Evolutionary conservation across 805 yeast genomes (phyloP), one percentile per base, ranked within the genome.

Genomic region (Candida sithepensis): DNA sequence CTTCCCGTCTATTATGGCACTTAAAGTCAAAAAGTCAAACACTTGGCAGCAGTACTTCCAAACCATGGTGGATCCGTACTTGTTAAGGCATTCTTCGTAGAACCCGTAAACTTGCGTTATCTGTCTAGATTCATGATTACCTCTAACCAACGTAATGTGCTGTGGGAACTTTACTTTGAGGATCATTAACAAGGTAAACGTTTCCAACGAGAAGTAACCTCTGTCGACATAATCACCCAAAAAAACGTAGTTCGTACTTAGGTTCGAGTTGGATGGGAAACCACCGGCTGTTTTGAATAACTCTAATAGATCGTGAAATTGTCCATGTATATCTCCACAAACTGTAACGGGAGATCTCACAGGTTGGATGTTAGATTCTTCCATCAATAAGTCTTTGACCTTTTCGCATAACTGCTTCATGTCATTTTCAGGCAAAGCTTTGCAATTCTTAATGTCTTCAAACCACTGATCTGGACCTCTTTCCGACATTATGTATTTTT

Each of bases 91-190:
- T 68, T 91, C 98, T 66, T 91, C 98, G 69, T 94, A 92, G 68
- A 92, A 92, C 4, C 99, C 99, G 69, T 92, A 92, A 33, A 91
- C 98, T 71, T 92, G 97, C n/a, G 99, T 92, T 63, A 94, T 94
- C 64, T 94, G 99, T 58, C 99, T 77, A 4, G 94, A 83, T 69
- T 92, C 99, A 70, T 92, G 99, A 67, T 92, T 92, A n/a, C 99
- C 99, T 59, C 99, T 77, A 13, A 92, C 97, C 46, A 92, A 74
- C 0, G 98, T 94, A 52, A 94, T 81, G 77, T 39, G 98, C 57
- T 69, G 70, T 20, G 70, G 70, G 51, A 53, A 67, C 63, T 87
- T 85, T 18, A 90, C 97, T 66, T 92, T 92, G 48, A 92, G 74
- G 53, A 92, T 90, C 97, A 92, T 90, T 57, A 92, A 73, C 53